Evolutionary conservation across 352 stramenopile genomes (phyloP).

Genomic region (Pythium brachiatum): DNA sequence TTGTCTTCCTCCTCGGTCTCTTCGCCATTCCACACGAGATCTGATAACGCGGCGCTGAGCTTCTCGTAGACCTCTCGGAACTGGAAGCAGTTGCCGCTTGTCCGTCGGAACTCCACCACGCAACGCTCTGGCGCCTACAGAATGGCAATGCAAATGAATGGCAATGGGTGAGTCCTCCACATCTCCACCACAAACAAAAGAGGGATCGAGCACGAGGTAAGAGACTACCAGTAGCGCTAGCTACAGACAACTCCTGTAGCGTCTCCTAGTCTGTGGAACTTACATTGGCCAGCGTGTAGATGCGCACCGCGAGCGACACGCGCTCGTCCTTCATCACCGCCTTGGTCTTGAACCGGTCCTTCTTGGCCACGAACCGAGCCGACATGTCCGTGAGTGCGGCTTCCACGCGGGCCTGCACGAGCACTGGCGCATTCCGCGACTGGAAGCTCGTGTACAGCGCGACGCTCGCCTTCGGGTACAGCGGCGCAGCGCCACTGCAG

Average conservation of each 20-base stretch:
- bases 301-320: conserved; percentile 53
- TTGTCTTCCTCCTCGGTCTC: conserved; percentile 33
- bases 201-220: neutral
- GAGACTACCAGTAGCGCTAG: neutral
- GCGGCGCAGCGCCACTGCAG: conserved; percentile 28
- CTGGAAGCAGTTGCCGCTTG: conserved; percentile 61
- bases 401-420: conserved; percentile 60
- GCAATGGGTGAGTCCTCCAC: conserved; percentile 6
- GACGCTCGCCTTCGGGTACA: conserved; percentile 57
- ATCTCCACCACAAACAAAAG: neutral
- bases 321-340: conserved; percentile 53
- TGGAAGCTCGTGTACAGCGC: conserved; percentile 79
- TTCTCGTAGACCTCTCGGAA: conserved; percentile 76
- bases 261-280: conserved; percentile 16
- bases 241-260: neutral
- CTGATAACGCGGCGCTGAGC: conserved; percentile 46
- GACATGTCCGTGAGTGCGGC: conserved; percentile 45
- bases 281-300: conserved; percentile 77
- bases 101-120: conserved; percentile 74
- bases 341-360: conserved; percentile 76
- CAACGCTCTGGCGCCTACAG: conserved; percentile 42
- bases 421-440: conserved; percentile 39
- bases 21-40: conserved; percentile 48
- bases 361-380: conserved; percentile 48
- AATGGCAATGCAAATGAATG: conserved; percentile 8